phyloP scores from a whole-genome alignment of 2,329 filamentous ascomycete species.

The Xylariaceae sp. region DNA sequence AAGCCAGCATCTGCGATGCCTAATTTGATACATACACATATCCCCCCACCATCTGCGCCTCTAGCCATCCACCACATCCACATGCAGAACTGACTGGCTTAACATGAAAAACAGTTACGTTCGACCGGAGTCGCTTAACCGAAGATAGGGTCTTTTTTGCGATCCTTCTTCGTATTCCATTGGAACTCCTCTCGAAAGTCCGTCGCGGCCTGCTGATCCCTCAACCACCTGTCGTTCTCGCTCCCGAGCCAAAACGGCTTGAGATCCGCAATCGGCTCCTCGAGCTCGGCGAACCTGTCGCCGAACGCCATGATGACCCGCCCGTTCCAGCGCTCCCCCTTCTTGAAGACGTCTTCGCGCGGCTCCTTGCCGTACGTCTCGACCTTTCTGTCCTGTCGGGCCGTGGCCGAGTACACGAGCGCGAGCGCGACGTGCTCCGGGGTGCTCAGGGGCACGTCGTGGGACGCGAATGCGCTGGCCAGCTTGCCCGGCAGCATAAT shows the following conservation, averaged over 20 bases:
- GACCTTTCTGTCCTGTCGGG: slow-evolving; percentile 28
- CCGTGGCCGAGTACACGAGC: slow-evolving; percentile 34
- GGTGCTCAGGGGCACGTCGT: slow-evolving; percentile 30
- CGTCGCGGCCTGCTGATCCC: slow-evolving; percentile 25
- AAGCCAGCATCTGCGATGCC: too few relatives aligned
- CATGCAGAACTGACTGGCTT: too few relatives aligned
- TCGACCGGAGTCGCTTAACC: too few relatives aligned
- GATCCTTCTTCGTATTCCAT: too few relatives aligned
- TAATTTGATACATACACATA: too few relatives aligned
- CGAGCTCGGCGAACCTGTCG: slow-evolving; percentile 33
- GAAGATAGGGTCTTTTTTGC: too few relatives aligned
- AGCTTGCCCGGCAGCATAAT: slow-evolving; percentile 26
- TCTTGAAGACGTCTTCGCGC: slow-evolving; percentile 9
- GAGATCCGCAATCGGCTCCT: slow-evolving; percentile 24
- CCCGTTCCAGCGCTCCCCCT: slow-evolving; percentile 31
- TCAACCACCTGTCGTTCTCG: slow-evolving; percentile 25
- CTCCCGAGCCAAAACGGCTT: slow-evolving; percentile 30
- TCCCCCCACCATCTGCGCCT: too few relatives aligned
- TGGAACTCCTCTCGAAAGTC: slow-evolving; percentile 2
- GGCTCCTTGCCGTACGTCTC: slow-evolving; percentile 34
- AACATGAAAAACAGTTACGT: too few relatives aligned
- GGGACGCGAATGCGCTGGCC: slow-evolving; percentile 22
- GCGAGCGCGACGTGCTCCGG: slow-evolving; percentile 32
- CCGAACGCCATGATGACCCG: slow-evolving; percentile 32
- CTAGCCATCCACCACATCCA: too few relatives aligned